phyloP scores from a whole-genome alignment of 2,329 filamentous ascomycete species.

The Cadophora sp. region DNA sequence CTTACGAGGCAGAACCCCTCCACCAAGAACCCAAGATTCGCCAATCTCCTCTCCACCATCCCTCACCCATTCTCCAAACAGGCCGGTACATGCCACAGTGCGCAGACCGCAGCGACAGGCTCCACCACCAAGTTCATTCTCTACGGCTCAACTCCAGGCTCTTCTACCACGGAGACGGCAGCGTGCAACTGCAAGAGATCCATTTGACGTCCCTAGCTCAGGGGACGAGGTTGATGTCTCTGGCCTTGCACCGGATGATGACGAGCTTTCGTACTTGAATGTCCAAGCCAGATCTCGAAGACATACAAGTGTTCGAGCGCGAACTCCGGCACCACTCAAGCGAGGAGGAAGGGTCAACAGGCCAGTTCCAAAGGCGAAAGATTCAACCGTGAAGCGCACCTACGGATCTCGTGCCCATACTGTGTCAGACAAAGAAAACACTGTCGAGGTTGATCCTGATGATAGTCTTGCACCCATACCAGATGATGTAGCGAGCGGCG shows the following conservation, averaged over 20 bases:
- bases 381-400: slow-evolving; percentile 48
- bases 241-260: slow-evolving; percentile 57
- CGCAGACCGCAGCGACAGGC: slow-evolving; percentile 30
- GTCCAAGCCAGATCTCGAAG: slow-evolving; percentile 47
- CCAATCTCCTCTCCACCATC: slow-evolving; percentile 66
- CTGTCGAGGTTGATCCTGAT: slow-evolving; percentile 46
- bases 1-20: slow-evolving; percentile 39
- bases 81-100: slow-evolving; percentile 29
- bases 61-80: slow-evolving; percentile 69
- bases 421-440: slow-evolving; percentile 65
- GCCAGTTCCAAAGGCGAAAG: slow-evolving; percentile 26
- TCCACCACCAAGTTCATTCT: slow-evolving; percentile 38
- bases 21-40: slow-evolving; percentile 38
- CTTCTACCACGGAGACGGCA: slow-evolving; percentile 45
- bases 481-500: slow-evolving; percentile 49
- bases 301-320: slow-evolving; percentile 32
- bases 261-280: slow-evolving; percentile 59
- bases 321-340: slow-evolving; percentile 35
- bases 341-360: slow-evolving; percentile 39
- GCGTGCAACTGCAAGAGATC: slow-evolving; percentile 37
- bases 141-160: slow-evolving; percentile 47
- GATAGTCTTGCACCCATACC: slow-evolving; percentile 51
- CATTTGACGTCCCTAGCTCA: slow-evolving; percentile 51
- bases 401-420: slow-evolving; percentile 51
- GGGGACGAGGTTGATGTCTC: slow-evolving; percentile 55